phyloP scores from a whole-genome alignment of 139 green algal genomes.

The Chlorella ohadii region DNA sequence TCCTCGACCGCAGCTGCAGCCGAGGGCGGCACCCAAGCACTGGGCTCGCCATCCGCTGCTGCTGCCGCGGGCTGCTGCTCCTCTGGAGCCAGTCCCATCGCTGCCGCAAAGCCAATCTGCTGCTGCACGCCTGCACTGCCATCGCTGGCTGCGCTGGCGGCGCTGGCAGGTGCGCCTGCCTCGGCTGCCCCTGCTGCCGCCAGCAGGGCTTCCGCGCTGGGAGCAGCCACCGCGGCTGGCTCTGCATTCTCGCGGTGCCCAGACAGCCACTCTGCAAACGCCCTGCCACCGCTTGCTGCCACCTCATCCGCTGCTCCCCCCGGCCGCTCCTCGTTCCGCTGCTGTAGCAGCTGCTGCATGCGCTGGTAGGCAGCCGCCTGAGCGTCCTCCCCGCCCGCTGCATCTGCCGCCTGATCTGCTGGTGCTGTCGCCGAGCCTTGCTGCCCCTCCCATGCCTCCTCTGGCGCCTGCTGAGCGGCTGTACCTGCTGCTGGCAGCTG shows the following conservation, averaged over 20 bases:
- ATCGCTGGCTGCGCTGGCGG: background rate
- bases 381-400: background rate
- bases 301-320: too few relatives aligned
- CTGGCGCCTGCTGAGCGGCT: too few relatives aligned
- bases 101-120: slow-evolving; percentile 32
- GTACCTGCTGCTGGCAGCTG: too few relatives aligned
- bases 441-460: too few relatives aligned
- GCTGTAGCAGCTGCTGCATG: slow-evolving; percentile 45
- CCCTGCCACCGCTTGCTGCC: background rate
- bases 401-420: background rate
- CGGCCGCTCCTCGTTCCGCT: slow-evolving; percentile 3
- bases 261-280: slow-evolving; percentile 35
- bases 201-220: background rate
- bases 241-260: background rate
- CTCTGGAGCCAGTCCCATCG: slow-evolving; percentile 3
- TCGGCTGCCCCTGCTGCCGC: background rate
- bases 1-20: background rate
- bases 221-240: too few relatives aligned
- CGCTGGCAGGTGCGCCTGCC: background rate
- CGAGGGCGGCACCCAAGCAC: background rate
- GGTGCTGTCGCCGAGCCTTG: background rate
- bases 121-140: slow-evolving; percentile 12
- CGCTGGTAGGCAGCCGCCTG: slow-evolving; percentile 30
- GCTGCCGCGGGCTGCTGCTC: background rate
- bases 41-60: background rate